Base-by-base conservation (phyloP, 23 red algal genomes). In the Gracilaria caudata region DNA sequence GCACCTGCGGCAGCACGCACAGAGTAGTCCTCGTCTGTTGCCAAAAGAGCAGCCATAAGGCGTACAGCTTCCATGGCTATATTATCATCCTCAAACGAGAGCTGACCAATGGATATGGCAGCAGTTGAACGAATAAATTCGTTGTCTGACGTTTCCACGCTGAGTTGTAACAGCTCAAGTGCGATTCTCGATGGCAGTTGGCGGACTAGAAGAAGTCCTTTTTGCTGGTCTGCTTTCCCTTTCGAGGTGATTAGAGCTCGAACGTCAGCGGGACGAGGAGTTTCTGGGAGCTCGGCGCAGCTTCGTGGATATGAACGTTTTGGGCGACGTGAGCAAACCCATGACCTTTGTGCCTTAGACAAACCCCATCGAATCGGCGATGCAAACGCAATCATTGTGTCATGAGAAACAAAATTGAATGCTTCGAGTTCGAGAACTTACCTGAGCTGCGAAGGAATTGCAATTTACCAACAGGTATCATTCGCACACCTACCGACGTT, bases 61-160 rank as follows among this genome's bases (percentile, higher is more conserved):
- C 38, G 68, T 23, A 80, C 71, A 74, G 90, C 90, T 70, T 51
- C 43, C 26, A 80, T 36, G 20, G 61, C 21, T 56, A 47, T 21
- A 46, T 45, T 51, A 16, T 64, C 60, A 53, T 93, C 79, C 11
- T 79, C 51, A 56, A 78, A 64, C 14, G 28, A 51, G 24, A 93
- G 90, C 68, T 93, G 80, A 23, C 90, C 90, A 35, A 93, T 75
- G 65, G 72, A 33, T 29, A 93, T 68, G 26, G 80, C 68, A n/a
- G 90, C 90, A 6, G 90, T 93, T 35, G 90, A 73, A 21, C 90
- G 90, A 78, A 93, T 84, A 49, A 83, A 93, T 33, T 93, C 90
- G 45, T 93, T 93, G 4, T 56, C 58, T 17, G 51, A 53, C 7
- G 79, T 85, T 28, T 77, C n/a, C 46, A 93, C 43, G 23, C 78